Percentiles rank a stretch among this genome's conserved stretches.
Conservation (phyloP, 495 filamentous ascomycete species). For the Hyphodiscus hymeniophilus region DNA sequence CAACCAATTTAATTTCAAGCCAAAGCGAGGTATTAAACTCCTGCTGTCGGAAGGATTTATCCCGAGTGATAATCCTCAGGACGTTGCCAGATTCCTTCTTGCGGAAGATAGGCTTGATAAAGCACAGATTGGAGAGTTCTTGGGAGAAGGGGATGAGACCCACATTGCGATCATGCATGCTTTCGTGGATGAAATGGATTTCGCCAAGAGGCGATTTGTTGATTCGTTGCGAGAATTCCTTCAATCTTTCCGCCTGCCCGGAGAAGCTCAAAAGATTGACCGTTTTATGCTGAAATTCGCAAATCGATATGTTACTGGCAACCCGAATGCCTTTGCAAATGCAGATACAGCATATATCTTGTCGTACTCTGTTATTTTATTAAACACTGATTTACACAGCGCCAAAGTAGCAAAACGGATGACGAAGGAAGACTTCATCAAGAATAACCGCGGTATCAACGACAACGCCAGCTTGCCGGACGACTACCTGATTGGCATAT, state of each 20-base stretch:
- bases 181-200: slow-evolving; percentile 94
- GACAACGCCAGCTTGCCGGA: slow-evolving; percentile 89
- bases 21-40: slow-evolving; percentile 84
- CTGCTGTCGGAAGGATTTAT: slow-evolving; percentile 84
- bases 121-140: slow-evolving; percentile 83
- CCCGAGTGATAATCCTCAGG: slow-evolving; percentile 58
- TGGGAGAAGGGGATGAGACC: slow-evolving; percentile 85
- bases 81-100: slow-evolving; percentile 79
- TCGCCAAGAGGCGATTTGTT: slow-evolving; percentile 85
- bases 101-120: slow-evolving; percentile 75
- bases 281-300: slow-evolving; percentile 99
- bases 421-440: slow-evolving; percentile 95
- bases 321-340: slow-evolving; percentile 96
- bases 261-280: slow-evolving; percentile 98
- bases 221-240: slow-evolving; percentile 86
- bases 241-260: slow-evolving; percentile 89
- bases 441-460: slow-evolving; percentile 98
- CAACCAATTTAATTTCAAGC: slow-evolving; percentile 95
- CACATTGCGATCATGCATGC: slow-evolving; percentile 98
- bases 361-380: slow-evolving; percentile 90
- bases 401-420: slow-evolving; percentile 77
- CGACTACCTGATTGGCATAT: slow-evolving; percentile 85
- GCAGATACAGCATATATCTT: slow-evolving; percentile 96
- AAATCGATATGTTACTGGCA: slow-evolving; percentile 86
- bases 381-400: slow-evolving; percentile 96